Base-by-base conservation (phyloP, 768 basidiomycete genomes). In the Imleria badia region DNA sequence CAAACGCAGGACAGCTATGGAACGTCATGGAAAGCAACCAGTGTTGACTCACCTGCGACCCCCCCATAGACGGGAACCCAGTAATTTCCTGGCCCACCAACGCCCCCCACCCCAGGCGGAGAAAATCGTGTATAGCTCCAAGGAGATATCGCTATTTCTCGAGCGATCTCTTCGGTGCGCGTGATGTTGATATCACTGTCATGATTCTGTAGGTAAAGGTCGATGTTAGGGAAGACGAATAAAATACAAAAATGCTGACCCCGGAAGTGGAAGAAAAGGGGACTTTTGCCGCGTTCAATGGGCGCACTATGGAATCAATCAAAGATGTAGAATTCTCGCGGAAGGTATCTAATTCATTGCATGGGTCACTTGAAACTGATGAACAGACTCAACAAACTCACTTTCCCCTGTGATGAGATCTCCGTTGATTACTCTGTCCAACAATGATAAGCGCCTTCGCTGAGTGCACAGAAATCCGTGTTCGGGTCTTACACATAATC, bases 361-460 rank as follows among this genome's bases (percentile, higher is more conserved):
- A 40, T 39, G 15, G 1, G 31, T 20, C n/a, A 31, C 12, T 12
- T 45, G 30, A 31, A 35, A 4, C 5, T 2, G 19, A 33, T 26
- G 30, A 38, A 48, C 26, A 31, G 14, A 3, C 30, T 13, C 3
- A 11, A 19, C n/a, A 12, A 19, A 30, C 51, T 26, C 52, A 85
- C 85, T 79, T 70, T 87, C 86, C 23, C 86, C 88, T 0, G 86
- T 89, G 35, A 89, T 84, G 52, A 87, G 69, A 61, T 90, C 88
- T 1, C 88, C 88, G 61, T 89, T 88, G 47, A 89, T 63, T 4
- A 87, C 83, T 1, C 86, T 88, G 52, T 12, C 49, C 34, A 35
- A 54, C 3, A 15, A 48, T n/a, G 17, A 35, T 59, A 22, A 60
- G 45, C 4, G 10, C 23, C 19, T 49, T 51, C 3, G 5, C 17